phyloP scores from a whole-genome alignment of 2,329 filamentous ascomycete genomes.

The Phyllosticta citribraziliensis region DNA sequence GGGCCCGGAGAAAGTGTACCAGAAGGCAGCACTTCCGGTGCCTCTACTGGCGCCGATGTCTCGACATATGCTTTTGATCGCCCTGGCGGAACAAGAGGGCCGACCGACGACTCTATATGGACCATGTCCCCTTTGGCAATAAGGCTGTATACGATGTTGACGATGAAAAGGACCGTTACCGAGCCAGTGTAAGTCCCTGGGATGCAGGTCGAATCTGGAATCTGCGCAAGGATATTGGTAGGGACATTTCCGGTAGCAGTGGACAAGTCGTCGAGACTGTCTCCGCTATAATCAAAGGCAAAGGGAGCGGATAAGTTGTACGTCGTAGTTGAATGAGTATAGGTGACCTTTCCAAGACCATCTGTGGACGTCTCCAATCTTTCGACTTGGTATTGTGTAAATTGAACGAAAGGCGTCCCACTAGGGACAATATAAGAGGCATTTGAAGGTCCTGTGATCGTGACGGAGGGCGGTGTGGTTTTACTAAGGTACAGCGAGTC shows the following conservation, averaged over 20 bases:
- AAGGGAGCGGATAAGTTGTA: constrained; percentile 26
- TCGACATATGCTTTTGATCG: constrained; percentile 15
- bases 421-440: constrained; percentile 19
- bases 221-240: constrained; percentile 26
- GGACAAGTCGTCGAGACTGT: constrained; percentile 19
- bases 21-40: neutral
- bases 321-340: constrained; percentile 23
- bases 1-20: neutral
- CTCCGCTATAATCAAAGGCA: constrained; percentile 28
- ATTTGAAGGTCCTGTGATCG: constrained; percentile 16
- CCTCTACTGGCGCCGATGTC: neutral
- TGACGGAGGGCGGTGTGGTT: constrained; percentile 17
- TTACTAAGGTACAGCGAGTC: constrained; percentile 14
- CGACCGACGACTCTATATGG: constrained; percentile 17
- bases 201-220: constrained; percentile 22
- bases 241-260: constrained; percentile 24
- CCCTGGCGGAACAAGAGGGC: constrained; percentile 14
- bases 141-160: constrained; percentile 28
- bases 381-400: constrained; percentile 35
- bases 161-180: constrained; percentile 34
- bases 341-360: constrained; percentile 20
- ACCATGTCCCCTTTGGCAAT: constrained; percentile 10
- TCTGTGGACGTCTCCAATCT: constrained; percentile 17
- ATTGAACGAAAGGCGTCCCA: constrained; percentile 33
- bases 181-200: constrained; percentile 29